Conservation (phyloP, 2,329 filamentous ascomycete species). For the Teratosphaeria epicoccoides region DNA sequence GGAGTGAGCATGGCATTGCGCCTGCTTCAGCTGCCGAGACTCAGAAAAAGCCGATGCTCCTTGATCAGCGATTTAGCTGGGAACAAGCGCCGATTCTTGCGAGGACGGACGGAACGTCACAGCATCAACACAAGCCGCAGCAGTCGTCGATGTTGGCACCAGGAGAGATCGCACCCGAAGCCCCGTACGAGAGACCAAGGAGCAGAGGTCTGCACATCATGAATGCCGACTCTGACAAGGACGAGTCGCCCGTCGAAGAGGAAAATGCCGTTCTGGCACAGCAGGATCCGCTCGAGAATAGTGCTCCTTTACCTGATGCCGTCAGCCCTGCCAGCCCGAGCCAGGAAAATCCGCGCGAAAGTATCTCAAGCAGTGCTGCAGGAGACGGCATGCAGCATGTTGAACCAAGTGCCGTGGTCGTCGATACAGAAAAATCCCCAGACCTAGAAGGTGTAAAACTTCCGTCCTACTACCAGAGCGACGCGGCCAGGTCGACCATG, state of each 20-base stretch:
- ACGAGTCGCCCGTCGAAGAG: slow-evolving; percentile 8
- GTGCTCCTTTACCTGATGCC: not conserved
- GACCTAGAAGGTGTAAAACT: not conserved
- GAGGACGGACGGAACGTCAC: not conserved
- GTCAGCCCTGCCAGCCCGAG: slow-evolving; percentile 14
- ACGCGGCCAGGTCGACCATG: not conserved
- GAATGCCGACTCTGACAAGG: slow-evolving; percentile 28
- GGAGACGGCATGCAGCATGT: slow-evolving; percentile 10
- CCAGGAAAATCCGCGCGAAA: slow-evolving; percentile 10
- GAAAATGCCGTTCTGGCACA: slow-evolving; percentile 6
- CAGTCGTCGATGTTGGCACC: slow-evolving; percentile 2
- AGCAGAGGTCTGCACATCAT: slow-evolving; percentile 33
- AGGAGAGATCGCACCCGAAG: slow-evolving; percentile 17
- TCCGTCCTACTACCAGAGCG: slow-evolving; percentile 5
- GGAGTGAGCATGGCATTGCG: slow-evolving; percentile 13
- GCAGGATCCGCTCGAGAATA: not conserved
- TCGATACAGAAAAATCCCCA: not conserved
- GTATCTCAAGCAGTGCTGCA: not conserved
- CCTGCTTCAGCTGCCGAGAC: slow-evolving; percentile 18
- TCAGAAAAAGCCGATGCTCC: slow-evolving; percentile 5
- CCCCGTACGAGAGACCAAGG: slow-evolving; percentile 22
- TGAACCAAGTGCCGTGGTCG: slow-evolving; percentile 16
- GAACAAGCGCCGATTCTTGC: slow-evolving; percentile 13
- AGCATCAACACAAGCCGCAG: not conserved
- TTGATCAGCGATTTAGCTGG: slow-evolving; percentile 30